Evolutionary conservation across 2,329 filamentous ascomycete species (phyloP).

Genomic region (Alternaria burnsii): DNA sequence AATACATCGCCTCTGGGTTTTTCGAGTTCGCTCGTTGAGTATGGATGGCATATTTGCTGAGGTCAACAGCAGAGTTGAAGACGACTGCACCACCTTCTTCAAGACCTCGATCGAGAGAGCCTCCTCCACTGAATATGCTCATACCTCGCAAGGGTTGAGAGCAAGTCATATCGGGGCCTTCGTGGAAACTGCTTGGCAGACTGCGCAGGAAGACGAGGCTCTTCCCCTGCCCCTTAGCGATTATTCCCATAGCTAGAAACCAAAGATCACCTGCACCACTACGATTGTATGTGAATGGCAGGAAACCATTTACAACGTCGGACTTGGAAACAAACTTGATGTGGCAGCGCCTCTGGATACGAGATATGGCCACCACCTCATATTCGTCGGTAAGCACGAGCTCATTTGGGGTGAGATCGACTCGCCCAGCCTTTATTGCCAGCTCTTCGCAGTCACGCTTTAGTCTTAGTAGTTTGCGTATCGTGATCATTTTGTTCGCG

Average conservation of each 20-base stretch:
- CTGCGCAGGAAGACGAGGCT: constrained; percentile 17
- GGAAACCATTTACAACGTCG: constrained; percentile 40
- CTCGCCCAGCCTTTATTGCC: constrained; percentile 25
- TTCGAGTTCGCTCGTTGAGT: constrained; percentile 75
- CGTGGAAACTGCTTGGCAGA: constrained; percentile 41
- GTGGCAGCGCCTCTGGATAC: constrained; percentile 66
- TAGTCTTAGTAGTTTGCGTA: constrained; percentile 66
- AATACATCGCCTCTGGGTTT: constrained; percentile 53
- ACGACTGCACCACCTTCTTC: constrained; percentile 74
- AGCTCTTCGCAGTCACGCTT: constrained; percentile 49
- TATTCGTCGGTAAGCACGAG: constrained; percentile 64
- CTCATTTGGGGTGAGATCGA: constrained; percentile 60
- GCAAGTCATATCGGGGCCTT: constrained; percentile 66
- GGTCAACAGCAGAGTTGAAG: constrained; percentile 75
- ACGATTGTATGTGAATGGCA: constrained; percentile 71
- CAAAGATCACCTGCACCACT: constrained; percentile 73
- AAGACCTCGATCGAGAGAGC: constrained; percentile 78
- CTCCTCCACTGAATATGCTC: constrained; percentile 80
- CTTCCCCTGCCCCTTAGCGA: constrained; percentile 13
- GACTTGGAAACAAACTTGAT: constrained; percentile 63
- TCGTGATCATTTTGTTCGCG: constrained; percentile 42
- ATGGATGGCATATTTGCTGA: constrained; percentile 69
- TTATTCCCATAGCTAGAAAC: constrained; percentile 60
- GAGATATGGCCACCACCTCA: constrained; percentile 46
- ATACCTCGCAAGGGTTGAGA: constrained; percentile 57